These are phyloP conservation scores for Pseudozyma flocculosa DNA, from an alignment of 1,284 basidiomycete species.

Conservation along the genomic window DNA sequence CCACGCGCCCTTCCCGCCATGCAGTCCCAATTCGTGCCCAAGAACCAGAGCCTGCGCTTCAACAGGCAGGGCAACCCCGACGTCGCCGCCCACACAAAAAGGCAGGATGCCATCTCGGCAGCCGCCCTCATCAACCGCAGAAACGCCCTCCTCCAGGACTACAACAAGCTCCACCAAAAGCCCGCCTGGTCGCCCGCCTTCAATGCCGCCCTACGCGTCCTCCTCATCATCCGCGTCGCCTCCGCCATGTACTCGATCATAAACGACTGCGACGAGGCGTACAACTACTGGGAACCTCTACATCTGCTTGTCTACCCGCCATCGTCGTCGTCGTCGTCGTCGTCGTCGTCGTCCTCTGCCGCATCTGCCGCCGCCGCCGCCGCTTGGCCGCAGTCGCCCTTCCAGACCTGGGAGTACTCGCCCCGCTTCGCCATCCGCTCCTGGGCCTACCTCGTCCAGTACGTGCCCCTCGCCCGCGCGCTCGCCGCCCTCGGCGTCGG, in stretches of 20 bases:
- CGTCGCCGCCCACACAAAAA: constrained; percentile 15
- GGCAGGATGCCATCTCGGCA: constrained; percentile 22
- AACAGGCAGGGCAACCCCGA: constrained; percentile 11
- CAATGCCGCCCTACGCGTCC: constrained; percentile 78
- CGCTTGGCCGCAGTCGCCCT: constrained; percentile 62
- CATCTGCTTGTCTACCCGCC: constrained; percentile 70
- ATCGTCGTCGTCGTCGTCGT: constrained; percentile 5
- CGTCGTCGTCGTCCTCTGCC: no score
- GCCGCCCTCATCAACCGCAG: constrained; percentile 24
- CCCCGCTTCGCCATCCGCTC: constrained; percentile 86
- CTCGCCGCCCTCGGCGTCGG: constrained; percentile 16
- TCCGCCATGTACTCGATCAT: constrained; percentile 93
- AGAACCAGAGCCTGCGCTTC: constrained; percentile 25
- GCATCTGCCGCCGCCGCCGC: no score
- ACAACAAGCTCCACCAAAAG: constrained; percentile 22
- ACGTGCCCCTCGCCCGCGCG: constrained; percentile 15
- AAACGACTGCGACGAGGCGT: constrained; percentile 89
- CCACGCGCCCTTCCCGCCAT: no score
- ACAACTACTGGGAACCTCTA: constrained; percentile 97
- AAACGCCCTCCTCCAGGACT: constrained; percentile 36
- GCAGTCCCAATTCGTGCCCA: constrained; percentile 8
- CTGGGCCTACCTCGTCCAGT: constrained; percentile 82
- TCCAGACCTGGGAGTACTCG: constrained; percentile 97
- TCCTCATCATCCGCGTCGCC: constrained; percentile 78
- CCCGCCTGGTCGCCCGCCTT: constrained; percentile 47